Base-by-base conservation (phyloP, 2,329 filamentous ascomycete genomes). In the Hymenoscyphus occultus region DNA sequence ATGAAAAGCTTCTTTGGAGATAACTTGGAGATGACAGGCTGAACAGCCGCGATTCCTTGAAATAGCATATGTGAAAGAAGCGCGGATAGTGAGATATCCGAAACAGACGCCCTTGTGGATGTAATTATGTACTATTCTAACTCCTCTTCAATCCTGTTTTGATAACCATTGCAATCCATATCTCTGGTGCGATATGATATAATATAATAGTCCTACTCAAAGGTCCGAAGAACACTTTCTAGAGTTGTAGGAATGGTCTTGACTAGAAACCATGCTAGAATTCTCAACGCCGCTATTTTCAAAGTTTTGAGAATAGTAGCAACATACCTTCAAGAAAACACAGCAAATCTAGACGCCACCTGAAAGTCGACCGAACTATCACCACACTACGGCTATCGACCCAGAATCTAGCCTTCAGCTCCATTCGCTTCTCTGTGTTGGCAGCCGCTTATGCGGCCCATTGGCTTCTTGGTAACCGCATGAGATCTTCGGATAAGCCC, bases 61-160 rank as follows among this genome's bases (percentile, higher is more conserved):
- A 28, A 28, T 28, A 28, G 28, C 28, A 28, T 28, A 3, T 28
- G 28, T 28, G 28, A 28, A 42, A 59, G 39, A 56, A 35, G 14
- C 45, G 45, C 45, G 45, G 54, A 6, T 32, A 56, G 58, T 42
- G n/a, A 59, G 58, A 31, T 28, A 39, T 59, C 58, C 58, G 58
- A 59, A 59, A 59, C 58, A 59, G 35, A 40, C 56, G 56, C 56
- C 32, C 19, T 39, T 14, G 56, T 22, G n/a, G 45, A n/a, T 51
- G 45, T n/a, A 19, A n/a, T 22, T 51, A 22, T 51, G 45, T 51
- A n/a, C n/a, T 3, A 51, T 9, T n/a, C 3, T 28, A 2, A 2
- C 28, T 1, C 28, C 28, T 28, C 28, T 28, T 28, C 28, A 28
- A 28, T 28, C 28, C 28, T 28, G 28, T 2, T 28, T 28, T 2